Evolutionary conservation across 768 basidiomycete species (phyloP), one percentile per base, ranked within the genome.

Genomic region (Mycena vulgaris): DNA sequence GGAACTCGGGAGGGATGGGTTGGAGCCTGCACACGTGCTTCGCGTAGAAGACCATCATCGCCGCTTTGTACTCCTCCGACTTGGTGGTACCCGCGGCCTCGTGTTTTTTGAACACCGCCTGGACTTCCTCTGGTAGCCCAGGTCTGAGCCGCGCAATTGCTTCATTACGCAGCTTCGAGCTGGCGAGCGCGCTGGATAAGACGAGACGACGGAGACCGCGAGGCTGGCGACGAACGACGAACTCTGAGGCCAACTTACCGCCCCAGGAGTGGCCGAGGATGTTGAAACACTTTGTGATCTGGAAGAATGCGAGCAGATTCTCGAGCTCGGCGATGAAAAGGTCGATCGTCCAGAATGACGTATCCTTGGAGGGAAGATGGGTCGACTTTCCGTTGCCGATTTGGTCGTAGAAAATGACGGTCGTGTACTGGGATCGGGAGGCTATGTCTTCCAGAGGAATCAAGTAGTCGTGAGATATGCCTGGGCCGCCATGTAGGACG

Each of bases 351-450:
- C 88, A 89, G 76, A 90, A 90, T 23, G 83, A 80, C 17, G 78
- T 76, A 2, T 76, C 78, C 64, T 84, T 87, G 56, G 85, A 82
- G 21, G 75, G 83, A 42, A 88, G 80, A 73, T 86, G 88, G 16
- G 88, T 86, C 9, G 88, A 89, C n/a, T 72, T 78, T 21, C 86
- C 87, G 67, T 81, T 85, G 17, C 89, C 89, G 40, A 90, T 64
- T 70, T 90, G 89, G 73, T 89, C 87, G 75, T 90, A 89, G 56
- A 89, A 77, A 52, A 90, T 77, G 73, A 89, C 82, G 33, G 88
- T 31, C 1, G 39, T 53, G 86, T 48, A 83, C 83, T 62, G 69
- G 58, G 66, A 79, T 69, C 27, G 75, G 16, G 72, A 68, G 31
- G 80, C 74, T 49, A 88, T 80, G 55, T 85, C 83, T 48, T 80